Evolutionary conservation across 1,284 basidiomycete species (phyloP).

Genomic region (Ustilago crameri): DNA sequence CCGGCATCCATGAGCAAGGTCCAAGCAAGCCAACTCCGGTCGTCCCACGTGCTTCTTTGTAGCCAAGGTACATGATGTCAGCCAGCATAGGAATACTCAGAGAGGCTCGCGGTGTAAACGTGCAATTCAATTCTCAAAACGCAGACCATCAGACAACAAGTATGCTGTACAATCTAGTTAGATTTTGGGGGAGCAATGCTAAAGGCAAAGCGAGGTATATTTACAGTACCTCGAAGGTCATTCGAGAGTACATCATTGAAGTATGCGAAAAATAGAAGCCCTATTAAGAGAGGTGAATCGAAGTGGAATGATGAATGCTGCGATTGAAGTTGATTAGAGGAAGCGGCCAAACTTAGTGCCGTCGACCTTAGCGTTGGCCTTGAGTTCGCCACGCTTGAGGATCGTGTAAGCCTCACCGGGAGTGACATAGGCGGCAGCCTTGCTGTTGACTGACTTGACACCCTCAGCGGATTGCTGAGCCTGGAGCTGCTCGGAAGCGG

Average conservation of each 20-base stretch:
- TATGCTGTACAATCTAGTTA: not conserved
- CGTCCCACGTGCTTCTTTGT: no score
- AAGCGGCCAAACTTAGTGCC: slow-evolving; percentile 50
- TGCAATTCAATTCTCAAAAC: not conserved
- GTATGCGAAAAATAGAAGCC: slow-evolving; percentile 13
- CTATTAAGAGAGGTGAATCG: slow-evolving; percentile 2
- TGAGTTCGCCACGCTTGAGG: slow-evolving; percentile 54
- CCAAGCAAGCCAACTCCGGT: no score
- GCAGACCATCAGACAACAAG: not conserved
- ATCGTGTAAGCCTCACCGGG: slow-evolving; percentile 65
- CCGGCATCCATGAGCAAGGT: no score
- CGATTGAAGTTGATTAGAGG: slow-evolving; percentile 15
- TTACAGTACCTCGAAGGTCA: slow-evolving; percentile 9
- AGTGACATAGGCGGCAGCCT: slow-evolving; percentile 56
- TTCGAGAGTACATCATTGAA: slow-evolving; percentile 10
- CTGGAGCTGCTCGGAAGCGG: slow-evolving; percentile 49
- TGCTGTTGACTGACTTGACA: slow-evolving; percentile 42
- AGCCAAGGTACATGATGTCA: no score
- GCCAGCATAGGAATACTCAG: no score
- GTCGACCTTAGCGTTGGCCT: slow-evolving; percentile 50
- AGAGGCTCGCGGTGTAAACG: no score
- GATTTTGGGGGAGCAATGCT: slow-evolving; percentile 17
- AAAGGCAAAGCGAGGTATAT: slow-evolving; percentile 24
- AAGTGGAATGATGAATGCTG: slow-evolving; percentile 1
- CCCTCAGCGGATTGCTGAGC: slow-evolving; percentile 42